phyloP scores from a whole-genome alignment of 2,329 filamentous ascomycete species.

The Berkeleyomyces rouxiae region DNA sequence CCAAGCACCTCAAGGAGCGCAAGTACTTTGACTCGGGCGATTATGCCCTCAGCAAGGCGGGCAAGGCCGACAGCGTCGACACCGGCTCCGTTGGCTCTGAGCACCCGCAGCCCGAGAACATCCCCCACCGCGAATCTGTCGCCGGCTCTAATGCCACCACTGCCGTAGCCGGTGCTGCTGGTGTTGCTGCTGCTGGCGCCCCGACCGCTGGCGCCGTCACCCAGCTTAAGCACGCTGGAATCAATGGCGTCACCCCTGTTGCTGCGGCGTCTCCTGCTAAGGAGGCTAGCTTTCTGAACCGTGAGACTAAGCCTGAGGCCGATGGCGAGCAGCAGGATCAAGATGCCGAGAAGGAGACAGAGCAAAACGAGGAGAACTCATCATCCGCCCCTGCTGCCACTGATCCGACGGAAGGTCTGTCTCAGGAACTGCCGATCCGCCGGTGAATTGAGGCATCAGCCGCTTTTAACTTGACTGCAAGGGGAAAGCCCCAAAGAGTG shows the following conservation, averaged over 20 bases:
- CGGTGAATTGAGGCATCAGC: background rate
- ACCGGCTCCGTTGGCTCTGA: constrained; percentile 87
- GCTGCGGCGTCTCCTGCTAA: constrained; percentile 61
- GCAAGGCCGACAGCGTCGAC: constrained; percentile 86
- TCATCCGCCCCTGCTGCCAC: background rate
- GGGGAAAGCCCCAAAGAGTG: background rate
- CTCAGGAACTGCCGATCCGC: constrained; percentile 5
- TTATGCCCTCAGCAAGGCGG: constrained; percentile 91
- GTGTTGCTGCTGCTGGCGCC: constrained; percentile 16
- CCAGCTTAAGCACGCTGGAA: constrained; percentile 25
- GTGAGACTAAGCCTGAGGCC: constrained; percentile 51
- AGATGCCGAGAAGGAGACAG: constrained; percentile 5
- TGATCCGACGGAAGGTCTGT: background rate
- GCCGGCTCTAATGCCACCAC: constrained; percentile 26
- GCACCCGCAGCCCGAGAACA: constrained; percentile 88
- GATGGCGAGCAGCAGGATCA: constrained; percentile 13
- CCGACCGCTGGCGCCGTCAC: constrained; percentile 19
- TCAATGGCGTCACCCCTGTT: constrained; percentile 18
- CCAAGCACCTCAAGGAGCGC: constrained; percentile 97
- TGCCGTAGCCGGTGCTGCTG: background rate
- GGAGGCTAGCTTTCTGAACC: constrained; percentile 73
- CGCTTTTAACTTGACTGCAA: background rate
- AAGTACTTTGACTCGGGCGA: constrained; percentile 97
- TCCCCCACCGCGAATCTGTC: constrained; percentile 51
- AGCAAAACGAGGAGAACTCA: background rate